Percentiles rank a stretch among this genome's conserved stretches.
Evolutionary conservation across 257 asterid species (phyloP).

Genomic region (Nicotiana paniculata): DNA sequence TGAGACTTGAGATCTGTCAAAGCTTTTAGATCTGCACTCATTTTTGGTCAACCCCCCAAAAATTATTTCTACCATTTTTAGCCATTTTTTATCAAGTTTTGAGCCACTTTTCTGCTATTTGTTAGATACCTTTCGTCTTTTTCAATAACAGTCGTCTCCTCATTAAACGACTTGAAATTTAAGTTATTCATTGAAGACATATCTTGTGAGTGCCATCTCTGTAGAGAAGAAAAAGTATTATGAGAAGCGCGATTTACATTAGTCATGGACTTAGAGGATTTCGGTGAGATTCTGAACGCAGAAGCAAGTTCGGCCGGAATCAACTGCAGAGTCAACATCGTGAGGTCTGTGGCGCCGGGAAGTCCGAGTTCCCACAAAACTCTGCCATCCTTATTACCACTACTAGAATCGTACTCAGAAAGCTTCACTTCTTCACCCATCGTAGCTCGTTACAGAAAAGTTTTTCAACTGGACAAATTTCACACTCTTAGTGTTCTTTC

Average conservation of each 20-base stretch:
- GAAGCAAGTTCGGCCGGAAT: slow-evolving; percentile 80
- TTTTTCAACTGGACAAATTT: too few relatives aligned
- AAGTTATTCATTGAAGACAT: slow-evolving; percentile 16
- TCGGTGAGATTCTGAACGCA: slow-evolving; percentile 73
- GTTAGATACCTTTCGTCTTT: slow-evolving; percentile 28
- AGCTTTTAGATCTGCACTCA: too few relatives aligned
- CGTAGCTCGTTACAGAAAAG: background rate
- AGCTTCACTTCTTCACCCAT: slow-evolving; percentile 60
- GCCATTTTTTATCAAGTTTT: too few relatives aligned
- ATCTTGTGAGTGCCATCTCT: slow-evolving; percentile 24
- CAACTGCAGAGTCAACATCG: slow-evolving; percentile 58
- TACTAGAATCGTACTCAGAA: slow-evolving; percentile 16
- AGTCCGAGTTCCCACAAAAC: slow-evolving; percentile 73
- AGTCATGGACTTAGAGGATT: slow-evolving; percentile 40
- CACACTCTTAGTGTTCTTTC: background rate
- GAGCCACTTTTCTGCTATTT: too few relatives aligned
- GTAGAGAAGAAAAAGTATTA: slow-evolving; percentile 51
- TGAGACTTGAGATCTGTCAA: too few relatives aligned
- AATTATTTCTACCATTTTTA: too few relatives aligned
- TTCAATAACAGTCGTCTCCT: slow-evolving; percentile 22
- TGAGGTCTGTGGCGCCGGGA: slow-evolving; percentile 59
- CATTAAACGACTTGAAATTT: slow-evolving; percentile 33
- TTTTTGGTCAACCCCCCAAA: too few relatives aligned
- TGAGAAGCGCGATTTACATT: slow-evolving; percentile 81
- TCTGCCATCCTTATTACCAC: slow-evolving; percentile 30